Base-by-base conservation (phyloP, 1,139 yeast genomes). In the Lodderomyces elongisporus region DNA sequence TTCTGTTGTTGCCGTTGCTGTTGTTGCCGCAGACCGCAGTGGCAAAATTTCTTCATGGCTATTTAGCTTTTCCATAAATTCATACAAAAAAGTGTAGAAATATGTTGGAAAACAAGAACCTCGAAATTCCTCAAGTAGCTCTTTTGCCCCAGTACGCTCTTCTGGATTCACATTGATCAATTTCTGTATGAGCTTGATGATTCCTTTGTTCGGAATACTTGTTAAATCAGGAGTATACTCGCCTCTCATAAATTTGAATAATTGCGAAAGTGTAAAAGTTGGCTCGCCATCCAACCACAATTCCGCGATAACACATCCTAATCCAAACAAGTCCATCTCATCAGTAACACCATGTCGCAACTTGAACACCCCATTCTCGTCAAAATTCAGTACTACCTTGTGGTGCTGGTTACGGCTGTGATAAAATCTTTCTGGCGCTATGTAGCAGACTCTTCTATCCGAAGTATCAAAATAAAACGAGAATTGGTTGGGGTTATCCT, bases 271-370 rank as follows among this genome's bases (percentile, higher is more conserved):
- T 0, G 95, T 80, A 54, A 93, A 89, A 0, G 87, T 70, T 0
- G 96, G 85, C 13, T 83, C 74, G 0, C 96, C 97, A 47, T 91
- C 97, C 18, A 79, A 59, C 45, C 82, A 87, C 14, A 93, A 58
- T 54, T 93, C 98, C 0, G 94, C 95, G 45, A 93, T 81, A 3
- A 85, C 88, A 59, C 98, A 93, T 0, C 97, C 96, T 34, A 84
- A 58, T 36, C 93, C 77, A 54, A 89, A 88, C n/a, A 88, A 65
- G 54, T 93, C 99, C 93, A 85, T 85, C 35, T 73, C 74, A 25
- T 69, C 65, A 0, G 80, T 74, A 16, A 87, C 51, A n/a, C 53
- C 51, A 32, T 54, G 58, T 2, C 57, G 60, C 15, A 33, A 25
- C 14, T 38, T 44, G 33, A 45, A 55, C 21, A 43, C 44, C 0